Conservation (phyloP, 1,284 basidiomycete genomes). For the Tetrapyrgos nigripes region DNA sequence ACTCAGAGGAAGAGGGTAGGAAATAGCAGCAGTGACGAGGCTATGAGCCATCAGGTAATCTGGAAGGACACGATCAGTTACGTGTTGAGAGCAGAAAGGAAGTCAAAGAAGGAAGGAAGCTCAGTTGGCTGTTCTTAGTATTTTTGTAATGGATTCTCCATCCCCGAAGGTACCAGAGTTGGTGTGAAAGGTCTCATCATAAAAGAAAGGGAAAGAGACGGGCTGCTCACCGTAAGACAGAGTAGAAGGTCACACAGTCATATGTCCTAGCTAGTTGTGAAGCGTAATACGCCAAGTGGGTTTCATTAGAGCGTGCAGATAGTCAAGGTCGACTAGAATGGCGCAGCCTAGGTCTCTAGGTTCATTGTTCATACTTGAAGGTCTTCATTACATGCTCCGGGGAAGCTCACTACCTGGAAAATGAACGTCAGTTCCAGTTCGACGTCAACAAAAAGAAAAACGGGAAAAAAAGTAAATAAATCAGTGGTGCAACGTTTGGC, state of each 20-base stretch:
- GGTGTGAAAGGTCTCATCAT: slow-evolving; percentile 21
- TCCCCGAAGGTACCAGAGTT: slow-evolving; percentile 19
- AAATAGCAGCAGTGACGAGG: neutral
- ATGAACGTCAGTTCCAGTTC: neutral
- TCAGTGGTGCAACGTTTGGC: slow-evolving; percentile 42
- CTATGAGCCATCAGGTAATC: neutral
- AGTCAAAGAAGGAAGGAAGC: slow-evolving; percentile 5
- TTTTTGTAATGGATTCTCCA: slow-evolving; percentile 21
- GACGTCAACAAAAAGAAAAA: slow-evolving; percentile 1
- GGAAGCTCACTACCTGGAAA: neutral
- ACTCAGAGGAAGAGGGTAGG: too few species aligned
- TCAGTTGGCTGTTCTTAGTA: slow-evolving; percentile 35
- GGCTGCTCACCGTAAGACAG: neutral
- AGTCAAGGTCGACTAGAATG: neutral
- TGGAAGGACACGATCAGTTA: neutral
- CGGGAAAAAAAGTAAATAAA: slow-evolving; percentile 6
- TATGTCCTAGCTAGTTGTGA: too few species aligned
- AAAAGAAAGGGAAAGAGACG: slow-evolving; percentile 10
- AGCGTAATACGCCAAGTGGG: too few species aligned
- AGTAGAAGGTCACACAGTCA: too few species aligned
- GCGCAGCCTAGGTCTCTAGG: too few species aligned
- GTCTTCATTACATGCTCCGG: too few species aligned
- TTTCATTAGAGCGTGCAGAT: neutral
- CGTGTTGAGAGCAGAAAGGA: neutral
- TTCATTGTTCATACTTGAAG: too few species aligned